A percentile compares a stretch with the other conserved stretches of the same genome.
phyloP scores from a whole-genome alignment of 768 basidiomycete genomes.

The Tulasnella sp. region DNA sequence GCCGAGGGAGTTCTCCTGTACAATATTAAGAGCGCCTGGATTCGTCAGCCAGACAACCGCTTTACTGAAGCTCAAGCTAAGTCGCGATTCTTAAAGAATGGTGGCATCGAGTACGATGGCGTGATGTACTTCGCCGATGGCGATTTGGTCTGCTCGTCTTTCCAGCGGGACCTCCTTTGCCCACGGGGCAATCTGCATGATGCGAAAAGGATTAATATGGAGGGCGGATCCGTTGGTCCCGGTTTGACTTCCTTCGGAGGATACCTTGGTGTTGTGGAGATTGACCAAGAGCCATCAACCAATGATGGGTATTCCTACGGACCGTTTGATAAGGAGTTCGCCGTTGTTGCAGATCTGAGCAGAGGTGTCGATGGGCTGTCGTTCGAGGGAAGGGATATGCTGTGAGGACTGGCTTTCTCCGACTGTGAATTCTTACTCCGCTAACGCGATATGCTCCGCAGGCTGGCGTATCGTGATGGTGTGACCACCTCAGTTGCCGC shows the following conservation, averaged over 20 bases:
- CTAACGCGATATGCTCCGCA: conserved; percentile 22
- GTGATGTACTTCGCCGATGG: conserved; percentile 46
- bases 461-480: conserved; percentile 62
- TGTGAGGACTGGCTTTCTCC: conserved; percentile 35
- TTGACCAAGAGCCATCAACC: conserved; percentile 50
- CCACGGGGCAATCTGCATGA: conserved; percentile 21
- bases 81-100: not conserved
- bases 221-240: conserved; percentile 48
- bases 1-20: conserved; percentile 43
- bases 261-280: conserved; percentile 59
- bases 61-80: conserved; percentile 15
- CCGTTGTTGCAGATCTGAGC: conserved; percentile 29
- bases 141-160: conserved; percentile 36
- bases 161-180: conserved; percentile 21
- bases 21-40: conserved; percentile 45
- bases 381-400: conserved; percentile 54
- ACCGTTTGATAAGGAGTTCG: conserved; percentile 21
- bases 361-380: conserved; percentile 63
- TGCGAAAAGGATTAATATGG: conserved; percentile 39
- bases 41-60: conserved; percentile 23
- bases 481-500: conserved; percentile 58
- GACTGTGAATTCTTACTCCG: not conserved
- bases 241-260: conserved; percentile 55
- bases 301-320: conserved; percentile 52
- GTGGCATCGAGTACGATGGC: conserved; percentile 12